phyloP scores from a whole-genome alignment of 345 rosid genomes.

The Laguncularia racemosa region DNA sequence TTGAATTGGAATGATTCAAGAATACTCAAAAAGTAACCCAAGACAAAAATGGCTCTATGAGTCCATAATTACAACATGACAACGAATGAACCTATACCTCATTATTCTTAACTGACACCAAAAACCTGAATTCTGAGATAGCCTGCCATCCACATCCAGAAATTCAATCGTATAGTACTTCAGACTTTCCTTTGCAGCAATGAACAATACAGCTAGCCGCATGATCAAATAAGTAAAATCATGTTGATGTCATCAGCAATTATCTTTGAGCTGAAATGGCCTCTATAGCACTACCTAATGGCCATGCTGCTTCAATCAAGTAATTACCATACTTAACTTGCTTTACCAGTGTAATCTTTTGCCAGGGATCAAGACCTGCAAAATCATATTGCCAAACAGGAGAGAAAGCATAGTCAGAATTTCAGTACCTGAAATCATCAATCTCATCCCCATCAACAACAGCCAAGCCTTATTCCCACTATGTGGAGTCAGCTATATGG shows the following conservation, averaged over 20 bases:
- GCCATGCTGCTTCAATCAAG: conserved; percentile 97
- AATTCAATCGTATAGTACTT: not conserved
- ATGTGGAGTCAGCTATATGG: no score
- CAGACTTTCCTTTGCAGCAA: conserved; percentile 1
- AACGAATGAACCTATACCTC: not conserved
- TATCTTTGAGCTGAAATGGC: conserved; percentile 47
- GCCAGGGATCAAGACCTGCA: conserved; percentile 66
- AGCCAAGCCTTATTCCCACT: no score
- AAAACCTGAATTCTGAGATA: conserved; percentile 5
- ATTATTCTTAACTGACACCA: conserved; percentile 1
- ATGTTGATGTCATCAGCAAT: conserved; percentile 6
- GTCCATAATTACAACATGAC: conserved; percentile 3
- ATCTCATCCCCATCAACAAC: no score
- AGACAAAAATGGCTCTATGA: conserved; percentile 3
- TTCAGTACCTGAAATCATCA: not conserved
- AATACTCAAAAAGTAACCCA: not conserved
- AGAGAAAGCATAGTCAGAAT: conserved; percentile 3
- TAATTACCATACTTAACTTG: conserved; percentile 54
- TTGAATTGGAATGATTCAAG: no score
- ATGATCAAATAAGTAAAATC: conserved; percentile 8
- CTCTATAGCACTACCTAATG: conserved; percentile 95
- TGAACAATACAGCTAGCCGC: conserved; percentile 1
- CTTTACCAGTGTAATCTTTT: conserved; percentile 79
- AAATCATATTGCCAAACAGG: not conserved
- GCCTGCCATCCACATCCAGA: conserved; percentile 5